These are phyloP conservation scores for Colletotrichum caudatum DNA, from an alignment of 2,329 filamentous ascomycete genomes.

Conservation along the genomic window DNA sequence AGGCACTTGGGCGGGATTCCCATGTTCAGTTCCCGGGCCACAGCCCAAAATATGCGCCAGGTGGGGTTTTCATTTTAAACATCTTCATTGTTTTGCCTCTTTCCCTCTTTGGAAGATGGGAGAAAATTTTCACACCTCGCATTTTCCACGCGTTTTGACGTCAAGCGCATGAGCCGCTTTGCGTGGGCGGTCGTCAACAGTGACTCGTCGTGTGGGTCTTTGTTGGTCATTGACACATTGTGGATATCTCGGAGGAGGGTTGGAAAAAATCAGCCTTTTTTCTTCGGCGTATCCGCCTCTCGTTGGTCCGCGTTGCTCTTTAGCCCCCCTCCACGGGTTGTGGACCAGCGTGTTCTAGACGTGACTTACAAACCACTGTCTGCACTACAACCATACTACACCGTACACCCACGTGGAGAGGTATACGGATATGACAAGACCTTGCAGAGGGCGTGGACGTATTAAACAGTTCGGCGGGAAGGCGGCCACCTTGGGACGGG, in stretches of 20 bases:
- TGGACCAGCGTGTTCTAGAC: constrained; percentile 22
- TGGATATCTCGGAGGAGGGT: constrained; percentile 9
- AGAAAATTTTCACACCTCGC: constrained; percentile 19
- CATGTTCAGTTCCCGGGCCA: background rate
- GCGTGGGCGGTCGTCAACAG: background rate
- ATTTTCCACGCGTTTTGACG: constrained; percentile 18
- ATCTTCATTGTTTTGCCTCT: background rate
- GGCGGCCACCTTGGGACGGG: background rate
- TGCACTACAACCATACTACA: background rate
- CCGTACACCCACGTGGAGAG: constrained; percentile 23
- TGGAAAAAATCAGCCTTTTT: constrained; percentile 13
- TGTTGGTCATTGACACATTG: background rate
- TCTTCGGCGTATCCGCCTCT: constrained; percentile 6
- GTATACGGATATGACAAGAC: background rate
- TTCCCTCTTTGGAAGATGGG: background rate
- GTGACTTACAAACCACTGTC: background rate
- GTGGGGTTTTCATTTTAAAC: background rate
- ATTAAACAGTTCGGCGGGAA: background rate
- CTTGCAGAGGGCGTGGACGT: background rate
- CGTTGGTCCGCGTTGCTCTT: constrained; percentile 8
- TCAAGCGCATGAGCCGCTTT: constrained; percentile 23
- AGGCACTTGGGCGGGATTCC: background rate
- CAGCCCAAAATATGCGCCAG: background rate
- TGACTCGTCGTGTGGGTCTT: background rate
- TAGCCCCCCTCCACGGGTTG: background rate